Percentiles rank a stretch among this genome's conserved stretches.
Evolutionary conservation across 2,329 filamentous ascomycete species (phyloP).

Genomic region (Fusarium protoensiforme): DNA sequence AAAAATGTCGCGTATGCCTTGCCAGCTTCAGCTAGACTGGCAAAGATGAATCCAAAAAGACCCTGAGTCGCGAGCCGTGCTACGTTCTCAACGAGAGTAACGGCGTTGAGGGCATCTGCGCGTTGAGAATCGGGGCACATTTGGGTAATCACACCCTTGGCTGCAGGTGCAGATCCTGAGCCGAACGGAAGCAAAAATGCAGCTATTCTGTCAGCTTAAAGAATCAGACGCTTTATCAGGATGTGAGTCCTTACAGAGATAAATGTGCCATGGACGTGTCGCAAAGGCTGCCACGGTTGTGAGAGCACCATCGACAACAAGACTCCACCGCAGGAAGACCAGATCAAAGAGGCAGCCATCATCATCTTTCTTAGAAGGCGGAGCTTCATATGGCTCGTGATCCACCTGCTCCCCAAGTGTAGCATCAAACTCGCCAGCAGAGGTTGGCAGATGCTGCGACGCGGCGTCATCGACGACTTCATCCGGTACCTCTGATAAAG

Average conservation of each 20-base stretch:
- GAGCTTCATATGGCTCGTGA: constrained; percentile 55
- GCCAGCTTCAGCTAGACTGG: constrained; percentile 69
- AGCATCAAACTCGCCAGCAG: constrained; percentile 55
- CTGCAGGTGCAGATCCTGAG: constrained; percentile 74
- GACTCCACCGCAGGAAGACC: constrained; percentile 72
- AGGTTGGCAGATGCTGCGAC: constrained; percentile 45
- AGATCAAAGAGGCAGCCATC: constrained; percentile 72
- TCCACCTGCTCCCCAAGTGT: constrained; percentile 54
- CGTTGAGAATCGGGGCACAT: constrained; percentile 73
- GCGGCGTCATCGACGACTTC: constrained; percentile 17
- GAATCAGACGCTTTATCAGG: neutral
- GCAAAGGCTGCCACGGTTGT: constrained; percentile 73
- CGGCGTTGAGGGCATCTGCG: constrained; percentile 74
- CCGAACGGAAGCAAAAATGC: constrained; percentile 74
- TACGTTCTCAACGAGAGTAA: constrained; percentile 77
- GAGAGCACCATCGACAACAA: constrained; percentile 72
- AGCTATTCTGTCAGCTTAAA: too few relatives aligned
- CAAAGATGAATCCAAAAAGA: constrained; percentile 75
- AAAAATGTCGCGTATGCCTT: constrained; percentile 73
- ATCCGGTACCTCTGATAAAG: neutral
- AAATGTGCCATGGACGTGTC: constrained; percentile 74
- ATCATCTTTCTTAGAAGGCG: constrained; percentile 49
- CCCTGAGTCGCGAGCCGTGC: constrained; percentile 72
- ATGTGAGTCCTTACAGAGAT: constrained; percentile 58
- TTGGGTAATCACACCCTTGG: constrained; percentile 78